Evolutionary conservation across 768 basidiomycete genomes (phyloP).

Genomic region (Lyophyllum decastes): DNA sequence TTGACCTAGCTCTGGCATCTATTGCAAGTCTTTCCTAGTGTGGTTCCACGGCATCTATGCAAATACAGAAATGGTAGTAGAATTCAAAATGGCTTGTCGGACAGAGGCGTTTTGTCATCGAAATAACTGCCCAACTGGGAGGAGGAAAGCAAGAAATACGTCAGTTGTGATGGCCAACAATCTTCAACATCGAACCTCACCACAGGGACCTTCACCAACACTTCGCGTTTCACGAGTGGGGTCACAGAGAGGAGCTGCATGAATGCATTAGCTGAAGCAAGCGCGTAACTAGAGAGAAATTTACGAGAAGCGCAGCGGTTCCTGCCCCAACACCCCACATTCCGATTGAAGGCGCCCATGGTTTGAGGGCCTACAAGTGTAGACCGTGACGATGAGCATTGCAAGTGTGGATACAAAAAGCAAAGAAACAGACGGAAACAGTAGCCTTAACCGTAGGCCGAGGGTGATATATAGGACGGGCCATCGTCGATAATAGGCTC

Average conservation of each 20-base stretch:
- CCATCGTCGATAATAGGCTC: conserved; percentile 32
- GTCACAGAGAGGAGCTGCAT: conserved; percentile 76
- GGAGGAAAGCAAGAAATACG: conserved; percentile 1
- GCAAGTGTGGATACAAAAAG: background rate
- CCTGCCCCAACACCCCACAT: conserved; percentile 77
- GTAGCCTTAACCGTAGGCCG: conserved; percentile 38
- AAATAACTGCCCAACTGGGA: conserved; percentile 68
- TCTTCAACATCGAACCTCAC: conserved; percentile 42
- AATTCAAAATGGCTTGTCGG: conserved; percentile 80
- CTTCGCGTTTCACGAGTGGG: conserved; percentile 76
- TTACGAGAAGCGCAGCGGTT: conserved; percentile 66
- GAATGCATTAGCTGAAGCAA: conserved; percentile 1
- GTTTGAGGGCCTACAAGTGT: conserved; percentile 44
- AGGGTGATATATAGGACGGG: conserved; percentile 40
- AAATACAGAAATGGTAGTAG: conserved; percentile 9
- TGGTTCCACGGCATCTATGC: conserved; percentile 9
- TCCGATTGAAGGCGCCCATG: conserved; percentile 61
- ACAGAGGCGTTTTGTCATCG: conserved; percentile 77
- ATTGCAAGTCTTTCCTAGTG: background rate
- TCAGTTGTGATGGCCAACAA: conserved; percentile 8
- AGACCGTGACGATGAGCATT: background rate
- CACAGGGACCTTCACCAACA: conserved; percentile 72
- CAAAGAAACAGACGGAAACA: conserved; percentile 33
- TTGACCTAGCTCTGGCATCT: too few relatives aligned
- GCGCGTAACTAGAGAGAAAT: conserved; percentile 22